Evolutionary conservation across 164 flowering plant species (phyloP).

Genomic region (Santalum album): DNA sequence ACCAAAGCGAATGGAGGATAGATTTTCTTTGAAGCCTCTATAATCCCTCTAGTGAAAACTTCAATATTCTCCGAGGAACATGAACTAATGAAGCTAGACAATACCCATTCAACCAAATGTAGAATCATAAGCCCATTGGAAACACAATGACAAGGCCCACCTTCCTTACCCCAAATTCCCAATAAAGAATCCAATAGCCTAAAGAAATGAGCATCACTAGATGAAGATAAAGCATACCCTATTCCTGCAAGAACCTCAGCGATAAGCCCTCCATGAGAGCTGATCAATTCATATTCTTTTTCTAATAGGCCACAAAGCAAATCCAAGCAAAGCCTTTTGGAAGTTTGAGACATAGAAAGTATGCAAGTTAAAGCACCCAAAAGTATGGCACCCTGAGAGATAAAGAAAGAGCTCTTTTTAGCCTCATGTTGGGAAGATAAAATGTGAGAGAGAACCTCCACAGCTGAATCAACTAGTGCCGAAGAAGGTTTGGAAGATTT

Average conservation of each 20-base stretch:
- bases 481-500: constrained; percentile 59
- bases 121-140: constrained; percentile 61
- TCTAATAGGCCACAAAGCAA: constrained; percentile 48
- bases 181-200: constrained; percentile 39
- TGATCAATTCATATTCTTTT: constrained; percentile 20
- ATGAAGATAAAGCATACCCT: constrained; percentile 73
- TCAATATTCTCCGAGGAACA: constrained; percentile 32
- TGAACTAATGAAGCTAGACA: constrained; percentile 35
- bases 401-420: constrained; percentile 12
- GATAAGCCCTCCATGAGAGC: constrained; percentile 21
- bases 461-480: constrained; percentile 39
- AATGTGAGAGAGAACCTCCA: constrained; percentile 27
- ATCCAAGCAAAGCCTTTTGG: constrained; percentile 51
- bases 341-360: constrained; percentile 31
- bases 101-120: constrained; percentile 81
- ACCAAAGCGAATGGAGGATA: constrained; percentile 44
- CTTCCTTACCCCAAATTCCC: constrained; percentile 46
- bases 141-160: constrained; percentile 26
- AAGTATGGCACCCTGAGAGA: constrained; percentile 46
- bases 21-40: constrained; percentile 16
- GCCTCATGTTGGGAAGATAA: constrained; percentile 15
- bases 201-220: constrained; percentile 24
- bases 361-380: constrained; percentile 55
- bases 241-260: constrained; percentile 72
- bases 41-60: constrained; percentile 20